Base-by-base conservation (phyloP, 768 basidiomycete genomes). In the Multifurca ochricompacta region DNA sequence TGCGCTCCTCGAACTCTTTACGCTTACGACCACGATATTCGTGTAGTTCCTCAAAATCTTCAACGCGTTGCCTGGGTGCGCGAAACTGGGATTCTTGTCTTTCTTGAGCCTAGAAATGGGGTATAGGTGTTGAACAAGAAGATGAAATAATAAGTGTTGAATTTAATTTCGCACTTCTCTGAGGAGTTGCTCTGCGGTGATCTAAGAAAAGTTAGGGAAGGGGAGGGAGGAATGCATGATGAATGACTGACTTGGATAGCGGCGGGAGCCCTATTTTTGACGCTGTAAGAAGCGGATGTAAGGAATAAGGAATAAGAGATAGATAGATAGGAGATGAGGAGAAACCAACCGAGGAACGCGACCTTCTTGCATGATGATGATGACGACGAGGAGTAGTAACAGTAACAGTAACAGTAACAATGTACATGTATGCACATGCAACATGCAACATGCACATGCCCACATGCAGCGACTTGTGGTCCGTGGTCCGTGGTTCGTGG, bases 171-270 rank as follows among this genome's bases (percentile, higher is more conserved):
- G 43, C 67, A 88, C 90, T 75, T 99, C 96, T 64, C 96, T 86
- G 9, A 99, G 76, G 39, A 99, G 83, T 72, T 99, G 96, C 71
- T 98, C 96, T 13, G 96, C 91, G 54, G 96, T 98, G 72, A 98
- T 94, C 91, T 97, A 71, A 43, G 21, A 56, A 36, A 49, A 35
- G 54, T 63, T 46, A 68, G 28, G 48, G 47, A 50, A 36, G 40
- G 32, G 3, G 37, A 32, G 23, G 16, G 31, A 40, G 35, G 23
- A 9, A 28, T 47, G 31, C 35, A 30, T 19, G 5, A 21, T 31
- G 50, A 53, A 48, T n/a, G n/a, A 68, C 80, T 59, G 48, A 89
- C 91, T 71, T 95, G 92, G 57, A 97, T 77, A 56, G 91, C 87
- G 45, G 95, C 95, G 36, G 95, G 87, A 16, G 95, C 95, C 48